These are phyloP conservation scores for Tephrocybe sp. DNA, from an alignment of 768 basidiomycete genomes.

Conservation along the genomic window DNA sequence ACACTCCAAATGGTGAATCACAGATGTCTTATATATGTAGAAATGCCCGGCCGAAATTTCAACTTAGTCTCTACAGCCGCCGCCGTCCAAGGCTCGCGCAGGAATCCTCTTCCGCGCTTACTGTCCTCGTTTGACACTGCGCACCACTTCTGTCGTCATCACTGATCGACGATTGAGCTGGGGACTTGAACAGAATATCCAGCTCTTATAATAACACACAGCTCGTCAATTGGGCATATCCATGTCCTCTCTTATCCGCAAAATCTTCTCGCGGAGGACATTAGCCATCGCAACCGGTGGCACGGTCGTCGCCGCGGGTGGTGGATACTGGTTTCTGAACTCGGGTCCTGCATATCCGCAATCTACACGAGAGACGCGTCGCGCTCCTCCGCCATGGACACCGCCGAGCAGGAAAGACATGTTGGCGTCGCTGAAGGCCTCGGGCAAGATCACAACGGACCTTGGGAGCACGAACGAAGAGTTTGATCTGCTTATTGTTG, in stretches of 20 bases:
- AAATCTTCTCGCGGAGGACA: conserved; percentile 55
- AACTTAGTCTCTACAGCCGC: not conserved
- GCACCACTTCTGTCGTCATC: not conserved
- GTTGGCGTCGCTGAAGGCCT: conserved; percentile 55
- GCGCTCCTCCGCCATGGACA: conserved; percentile 78
- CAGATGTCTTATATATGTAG: not conserved
- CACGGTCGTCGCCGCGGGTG: conserved; percentile 51
- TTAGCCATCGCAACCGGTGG: conserved; percentile 54
- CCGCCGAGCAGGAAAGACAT: conserved; percentile 71
- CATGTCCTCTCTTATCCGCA: conserved; percentile 30
- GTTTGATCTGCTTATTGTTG: conserved; percentile 84
- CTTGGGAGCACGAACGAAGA: conserved; percentile 41
- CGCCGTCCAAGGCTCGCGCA: too few species aligned
- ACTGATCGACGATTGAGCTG: not conserved
- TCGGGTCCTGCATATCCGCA: conserved; percentile 69
- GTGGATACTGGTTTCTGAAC: conserved; percentile 72
- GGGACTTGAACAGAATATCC: not conserved
- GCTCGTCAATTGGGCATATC: not conserved
- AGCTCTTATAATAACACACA: not conserved
- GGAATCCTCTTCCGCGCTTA: too few species aligned
- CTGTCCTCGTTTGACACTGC: not conserved
- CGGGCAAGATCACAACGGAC: conserved; percentile 25
- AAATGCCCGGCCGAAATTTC: not conserved
- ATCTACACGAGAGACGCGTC: conserved; percentile 63
- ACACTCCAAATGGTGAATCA: not conserved